phyloP scores from a whole-genome alignment of 2,329 filamentous ascomycete genomes.

The Periconia digitata region DNA sequence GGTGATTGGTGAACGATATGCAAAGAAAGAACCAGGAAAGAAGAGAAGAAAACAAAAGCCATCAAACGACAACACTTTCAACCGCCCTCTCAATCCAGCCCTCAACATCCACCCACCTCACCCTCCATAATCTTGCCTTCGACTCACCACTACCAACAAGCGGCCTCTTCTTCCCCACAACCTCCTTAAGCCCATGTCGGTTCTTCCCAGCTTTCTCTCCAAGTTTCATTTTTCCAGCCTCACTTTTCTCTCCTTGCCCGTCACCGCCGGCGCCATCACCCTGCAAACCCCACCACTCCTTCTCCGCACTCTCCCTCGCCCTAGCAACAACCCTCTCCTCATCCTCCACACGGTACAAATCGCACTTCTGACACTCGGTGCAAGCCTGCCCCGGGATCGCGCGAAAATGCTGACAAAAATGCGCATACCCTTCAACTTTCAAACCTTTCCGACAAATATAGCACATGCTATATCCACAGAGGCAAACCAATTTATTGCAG shows the following conservation, averaged over 20 bases:
- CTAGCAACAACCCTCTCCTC: slow-evolving; percentile 46
- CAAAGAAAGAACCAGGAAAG: too few relatives aligned
- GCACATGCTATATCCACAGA: slow-evolving; percentile 97
- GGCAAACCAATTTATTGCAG: slow-evolving; percentile 95
- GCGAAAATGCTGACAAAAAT: slow-evolving; percentile 96
- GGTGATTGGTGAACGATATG: too few relatives aligned
- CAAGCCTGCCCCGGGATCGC: slow-evolving; percentile 76
- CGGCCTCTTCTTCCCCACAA: slow-evolving; percentile 9
- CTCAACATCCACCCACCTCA: not conserved
- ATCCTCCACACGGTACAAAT: slow-evolving; percentile 53
- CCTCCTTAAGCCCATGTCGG: slow-evolving; percentile 2
- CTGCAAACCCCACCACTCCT: slow-evolving; percentile 49
- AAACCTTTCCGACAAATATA: slow-evolving; percentile 79
- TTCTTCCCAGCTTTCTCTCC: slow-evolving; percentile 13
- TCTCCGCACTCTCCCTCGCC: slow-evolving; percentile 48
- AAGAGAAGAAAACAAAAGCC: too few relatives aligned
- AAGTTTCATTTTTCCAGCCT: too few relatives aligned
- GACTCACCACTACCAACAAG: slow-evolving; percentile 7
- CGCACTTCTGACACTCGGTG: slow-evolving; percentile 68
- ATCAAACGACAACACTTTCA: slow-evolving; percentile 1
- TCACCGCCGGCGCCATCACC: slow-evolving; percentile 24
- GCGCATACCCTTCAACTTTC: slow-evolving; percentile 74
- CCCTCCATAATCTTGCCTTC: too few relatives aligned
- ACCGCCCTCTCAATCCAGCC: slow-evolving; percentile 1
- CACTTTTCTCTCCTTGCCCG: too few relatives aligned